Evolutionary conservation across 345 rosid genomes (phyloP).

Genomic region (Eucalyptus viminalis): DNA sequence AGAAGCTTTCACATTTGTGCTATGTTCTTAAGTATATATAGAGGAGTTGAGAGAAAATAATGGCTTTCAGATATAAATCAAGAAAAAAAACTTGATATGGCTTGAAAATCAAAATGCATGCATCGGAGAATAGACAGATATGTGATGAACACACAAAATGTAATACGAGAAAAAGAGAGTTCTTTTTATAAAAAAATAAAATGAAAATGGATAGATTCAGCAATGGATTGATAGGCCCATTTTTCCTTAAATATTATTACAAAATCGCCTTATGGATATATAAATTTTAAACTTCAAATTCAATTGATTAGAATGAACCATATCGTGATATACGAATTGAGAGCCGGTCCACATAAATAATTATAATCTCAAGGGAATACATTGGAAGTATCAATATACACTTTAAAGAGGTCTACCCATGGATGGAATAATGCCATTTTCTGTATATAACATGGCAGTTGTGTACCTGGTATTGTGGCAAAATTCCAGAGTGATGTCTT

Average conservation of each 20-base stretch:
- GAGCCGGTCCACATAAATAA: neutral
- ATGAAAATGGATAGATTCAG: neutral
- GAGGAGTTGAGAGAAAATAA: neutral
- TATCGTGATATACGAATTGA: accelerated
- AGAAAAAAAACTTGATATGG: neutral
- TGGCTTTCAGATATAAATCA: neutral
- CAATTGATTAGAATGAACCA: accelerated
- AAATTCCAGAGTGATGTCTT: neutral
- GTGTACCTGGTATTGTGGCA: neutral
- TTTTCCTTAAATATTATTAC: neutral
- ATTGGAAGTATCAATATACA: neutral
- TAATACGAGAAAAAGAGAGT: neutral
- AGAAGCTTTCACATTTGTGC: neutral
- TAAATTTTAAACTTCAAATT: neutral
- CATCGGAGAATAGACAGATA: accelerated
- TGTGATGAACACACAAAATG: neutral
- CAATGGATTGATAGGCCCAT: accelerated
- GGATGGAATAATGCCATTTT: neutral
- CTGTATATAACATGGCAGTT: neutral
- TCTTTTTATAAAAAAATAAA: too few species aligned
- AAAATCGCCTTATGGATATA: accelerated
- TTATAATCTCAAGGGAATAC: neutral
- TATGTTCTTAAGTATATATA: neutral
- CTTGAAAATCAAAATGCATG: neutral
- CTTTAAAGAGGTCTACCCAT: neutral